Conservation (phyloP, 2,329 filamentous ascomycete species). For the Paraconiothyrium brasiliense region DNA sequence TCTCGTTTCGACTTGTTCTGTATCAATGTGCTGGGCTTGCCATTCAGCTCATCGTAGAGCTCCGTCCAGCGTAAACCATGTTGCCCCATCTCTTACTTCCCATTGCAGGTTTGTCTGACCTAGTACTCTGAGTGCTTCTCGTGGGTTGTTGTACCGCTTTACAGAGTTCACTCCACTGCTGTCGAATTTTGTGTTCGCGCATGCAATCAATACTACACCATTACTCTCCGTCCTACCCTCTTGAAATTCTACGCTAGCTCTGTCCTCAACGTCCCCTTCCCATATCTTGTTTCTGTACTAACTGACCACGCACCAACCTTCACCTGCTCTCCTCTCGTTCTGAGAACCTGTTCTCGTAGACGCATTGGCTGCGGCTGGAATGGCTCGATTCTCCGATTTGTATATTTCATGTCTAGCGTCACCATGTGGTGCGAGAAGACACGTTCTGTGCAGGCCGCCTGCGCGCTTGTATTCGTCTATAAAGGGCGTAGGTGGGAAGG, state of each 20-base stretch:
- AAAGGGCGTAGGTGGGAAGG: background rate
- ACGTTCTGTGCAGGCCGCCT: slow-evolving; percentile 9
- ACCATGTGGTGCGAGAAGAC: slow-evolving; percentile 7
- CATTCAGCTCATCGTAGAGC: background rate
- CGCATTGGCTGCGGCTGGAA: background rate
- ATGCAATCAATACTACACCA: background rate
- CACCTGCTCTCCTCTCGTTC: background rate
- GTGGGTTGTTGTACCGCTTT: no score
- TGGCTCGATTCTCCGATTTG: no score
- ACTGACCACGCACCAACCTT: background rate
- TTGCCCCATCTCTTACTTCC: no score
- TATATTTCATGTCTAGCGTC: background rate
- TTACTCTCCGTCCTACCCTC: background rate
- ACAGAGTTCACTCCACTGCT: no score
- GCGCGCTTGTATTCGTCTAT: slow-evolving; percentile 12
- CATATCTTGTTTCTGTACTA: background rate
- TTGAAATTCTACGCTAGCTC: background rate
- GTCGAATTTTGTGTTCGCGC: no score
- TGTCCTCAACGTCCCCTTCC: background rate
- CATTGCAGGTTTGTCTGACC: no score
- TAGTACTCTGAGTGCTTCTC: no score
- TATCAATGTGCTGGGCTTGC: background rate
- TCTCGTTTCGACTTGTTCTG: background rate
- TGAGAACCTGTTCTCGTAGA: no score
- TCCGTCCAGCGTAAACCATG: no score